Percentiles rank a stretch among this genome's conserved stretches.
Conservation (phyloP, 768 basidiomycete genomes). For the Tricholomella constricta region DNA sequence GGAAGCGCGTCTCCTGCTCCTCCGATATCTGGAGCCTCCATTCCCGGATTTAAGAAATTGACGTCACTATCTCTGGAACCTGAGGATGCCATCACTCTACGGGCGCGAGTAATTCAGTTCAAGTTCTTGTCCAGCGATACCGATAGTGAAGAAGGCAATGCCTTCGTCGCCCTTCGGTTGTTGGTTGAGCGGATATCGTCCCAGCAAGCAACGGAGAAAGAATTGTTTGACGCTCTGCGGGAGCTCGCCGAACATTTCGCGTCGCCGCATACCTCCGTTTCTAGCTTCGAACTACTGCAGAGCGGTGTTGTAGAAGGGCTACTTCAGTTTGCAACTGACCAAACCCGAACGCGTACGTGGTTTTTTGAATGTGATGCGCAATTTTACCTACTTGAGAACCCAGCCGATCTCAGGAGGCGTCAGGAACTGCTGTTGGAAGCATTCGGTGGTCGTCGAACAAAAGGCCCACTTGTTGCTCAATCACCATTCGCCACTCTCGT, state of each 20-base stretch:
- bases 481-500: conserved; percentile 78
- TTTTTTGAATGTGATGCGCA: background rate
- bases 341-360: conserved; percentile 56
- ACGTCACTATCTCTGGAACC: conserved; percentile 73
- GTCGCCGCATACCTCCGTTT: conserved; percentile 75
- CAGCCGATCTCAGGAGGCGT: conserved; percentile 67
- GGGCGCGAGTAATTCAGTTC: conserved; percentile 88
- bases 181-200: conserved; percentile 68
- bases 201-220: conserved; percentile 59
- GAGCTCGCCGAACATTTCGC: conserved; percentile 83
- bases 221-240: conserved; percentile 59
- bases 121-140: conserved; percentile 69
- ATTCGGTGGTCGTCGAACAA: conserved; percentile 60
- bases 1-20: conserved; percentile 37
- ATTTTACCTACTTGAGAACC: conserved; percentile 6
- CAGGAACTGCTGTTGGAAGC: conserved; percentile 81
- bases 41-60: conserved; percentile 70
- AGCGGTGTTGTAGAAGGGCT: conserved; percentile 91
- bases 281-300: conserved; percentile 94
- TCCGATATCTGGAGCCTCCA: conserved; percentile 40
- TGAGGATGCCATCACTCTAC: conserved; percentile 88
- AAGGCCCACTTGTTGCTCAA: conserved; percentile 43
- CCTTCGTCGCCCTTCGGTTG: conserved; percentile 61
- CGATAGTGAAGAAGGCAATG: conserved; percentile 56
- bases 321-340: conserved; percentile 77